These are phyloP conservation scores for Plasmodium blacklocki DNA, from an alignment of 169 alveolate genomes.

Conservation along the genomic window DNA sequence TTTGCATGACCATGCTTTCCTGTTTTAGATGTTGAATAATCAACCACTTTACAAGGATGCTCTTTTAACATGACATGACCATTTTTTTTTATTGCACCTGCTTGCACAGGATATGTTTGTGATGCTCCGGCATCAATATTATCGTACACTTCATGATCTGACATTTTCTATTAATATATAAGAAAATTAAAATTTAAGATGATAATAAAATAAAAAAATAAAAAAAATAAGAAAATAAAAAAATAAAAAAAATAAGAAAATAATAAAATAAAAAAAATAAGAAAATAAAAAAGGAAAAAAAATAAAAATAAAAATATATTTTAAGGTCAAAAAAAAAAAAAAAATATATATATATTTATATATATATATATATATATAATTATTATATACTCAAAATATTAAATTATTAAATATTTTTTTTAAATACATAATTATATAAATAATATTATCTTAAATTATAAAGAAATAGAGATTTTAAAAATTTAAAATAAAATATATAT, in stretches of 20 bases:
- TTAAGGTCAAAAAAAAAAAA: not conserved
- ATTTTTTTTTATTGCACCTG: conserved; percentile 97
- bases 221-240: not conserved
- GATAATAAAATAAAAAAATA: no score
- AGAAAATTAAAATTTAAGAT: not conserved
- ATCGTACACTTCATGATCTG: conserved; percentile 86
- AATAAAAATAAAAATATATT: no score
- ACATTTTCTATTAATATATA: conserved; percentile 22
- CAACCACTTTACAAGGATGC: conserved; percentile 98
- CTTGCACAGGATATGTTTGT: conserved; percentile 95
- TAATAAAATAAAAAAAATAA: no score
- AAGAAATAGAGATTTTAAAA: no score
- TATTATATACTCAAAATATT: no score
- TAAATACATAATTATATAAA: no score
- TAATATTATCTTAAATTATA: no score
- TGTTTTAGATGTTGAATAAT: conserved; percentile 96
- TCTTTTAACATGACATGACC: conserved; percentile 98
- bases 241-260: no score
- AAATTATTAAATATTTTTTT: no score
- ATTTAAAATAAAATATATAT: no score
- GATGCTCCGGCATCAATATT: conserved; percentile 96
- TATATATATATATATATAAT: not conserved
- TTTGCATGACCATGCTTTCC: conserved; percentile 99
- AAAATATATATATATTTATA: conserved; percentile 1
- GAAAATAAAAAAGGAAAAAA: no score